Percentiles rank a stretch among this genome's conserved stretches.
phyloP scores from a whole-genome alignment of 441 rosid species.

The Rhodomyrtus psidioides region DNA sequence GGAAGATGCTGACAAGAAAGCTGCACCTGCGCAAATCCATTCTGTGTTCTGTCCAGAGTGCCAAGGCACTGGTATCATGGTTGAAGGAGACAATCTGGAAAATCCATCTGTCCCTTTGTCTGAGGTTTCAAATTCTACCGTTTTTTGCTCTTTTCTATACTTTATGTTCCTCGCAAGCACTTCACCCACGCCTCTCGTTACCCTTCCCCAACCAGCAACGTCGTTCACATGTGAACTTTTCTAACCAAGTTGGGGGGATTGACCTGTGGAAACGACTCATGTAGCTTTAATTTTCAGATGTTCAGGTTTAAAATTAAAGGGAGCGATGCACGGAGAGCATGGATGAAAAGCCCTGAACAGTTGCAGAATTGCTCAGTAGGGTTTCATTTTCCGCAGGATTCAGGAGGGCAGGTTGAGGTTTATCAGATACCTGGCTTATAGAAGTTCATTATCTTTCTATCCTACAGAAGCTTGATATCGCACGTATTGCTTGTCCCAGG shows the following conservation, averaged over 20 bases:
- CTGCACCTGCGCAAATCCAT: slow-evolving; percentile 28
- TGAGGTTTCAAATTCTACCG: slow-evolving; percentile 37
- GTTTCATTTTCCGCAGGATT: slow-evolving; percentile 49
- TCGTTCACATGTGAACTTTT: neutral
- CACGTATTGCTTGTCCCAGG: slow-evolving; percentile 27
- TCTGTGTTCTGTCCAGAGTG: slow-evolving; percentile 88
- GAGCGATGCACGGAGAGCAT: slow-evolving; percentile 71
- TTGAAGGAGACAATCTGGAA: slow-evolving; percentile 58
- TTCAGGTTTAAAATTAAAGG: slow-evolving; percentile 69
- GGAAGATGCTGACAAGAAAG: slow-evolving; percentile 23
- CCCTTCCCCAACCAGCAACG: neutral
- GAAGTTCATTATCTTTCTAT: neutral
- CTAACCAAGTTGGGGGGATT: neutral
- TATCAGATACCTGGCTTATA: neutral
- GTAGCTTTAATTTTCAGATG: slow-evolving; percentile 35
- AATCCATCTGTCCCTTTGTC: slow-evolving; percentile 55
- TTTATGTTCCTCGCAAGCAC: neutral
- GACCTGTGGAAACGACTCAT: neutral
- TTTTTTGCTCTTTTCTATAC: neutral
- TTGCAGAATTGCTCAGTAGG: slow-evolving; percentile 77
- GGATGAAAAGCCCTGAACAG: slow-evolving; percentile 79
- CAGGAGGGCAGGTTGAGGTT: slow-evolving; percentile 41
- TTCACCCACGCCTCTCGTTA: neutral
- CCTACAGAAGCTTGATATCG: neutral
- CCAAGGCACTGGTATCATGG: slow-evolving; percentile 70